Evolutionary conservation across 1,284 basidiomycete genomes (phyloP), one percentile per base, ranked within the genome.

Genomic region (Amylostereum areolatum): DNA sequence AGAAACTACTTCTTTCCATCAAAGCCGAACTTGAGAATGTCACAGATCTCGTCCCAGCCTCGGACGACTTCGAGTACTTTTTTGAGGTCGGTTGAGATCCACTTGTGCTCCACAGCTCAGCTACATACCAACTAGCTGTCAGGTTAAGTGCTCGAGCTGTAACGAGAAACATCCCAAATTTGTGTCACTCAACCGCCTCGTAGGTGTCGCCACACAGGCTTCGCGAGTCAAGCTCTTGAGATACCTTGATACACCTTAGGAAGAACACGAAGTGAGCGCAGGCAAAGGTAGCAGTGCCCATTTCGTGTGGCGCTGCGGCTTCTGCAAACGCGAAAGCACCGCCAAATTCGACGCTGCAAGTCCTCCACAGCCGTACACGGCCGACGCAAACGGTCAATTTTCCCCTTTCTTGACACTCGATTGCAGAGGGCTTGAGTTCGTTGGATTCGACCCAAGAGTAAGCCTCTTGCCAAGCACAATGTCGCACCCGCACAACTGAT

Each of bases 121-220:
- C 36, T 33, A 4, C 11, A 11, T 10, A 29, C 28, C 29, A 9
- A n/a, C n/a, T 28, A n/a, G 25, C 45, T 50, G 34, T 8, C 55
- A 91, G 86, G 85, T 91, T n/a, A 77, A 81, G 66, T 91, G 88
- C 63, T 88, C 71, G 31, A 85, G 79, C 62, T 91, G 88, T 60
- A 73, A 85, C 51, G 87, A 89, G 66, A 64, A 66, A 1, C 88
- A 91, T 57, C 78, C 81, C 1, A 90, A 87, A 57, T 55, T 73
- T 45, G 80, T 91, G 2, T 66, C 82, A 31, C 58, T 91, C 54
- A 90, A 90, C 57, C 81, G 82, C 43, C 54, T 68, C 49, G 87
- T 89, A 63, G 55, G 72, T 56, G 48, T 49, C 5, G 11, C 4
- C 29, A 5, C 27, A 18, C 10, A 29, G 33, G 32, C 31, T 3